Conservation (phyloP, 2,329 filamentous ascomycete species). For the Colletotrichum cuscutae region DNA sequence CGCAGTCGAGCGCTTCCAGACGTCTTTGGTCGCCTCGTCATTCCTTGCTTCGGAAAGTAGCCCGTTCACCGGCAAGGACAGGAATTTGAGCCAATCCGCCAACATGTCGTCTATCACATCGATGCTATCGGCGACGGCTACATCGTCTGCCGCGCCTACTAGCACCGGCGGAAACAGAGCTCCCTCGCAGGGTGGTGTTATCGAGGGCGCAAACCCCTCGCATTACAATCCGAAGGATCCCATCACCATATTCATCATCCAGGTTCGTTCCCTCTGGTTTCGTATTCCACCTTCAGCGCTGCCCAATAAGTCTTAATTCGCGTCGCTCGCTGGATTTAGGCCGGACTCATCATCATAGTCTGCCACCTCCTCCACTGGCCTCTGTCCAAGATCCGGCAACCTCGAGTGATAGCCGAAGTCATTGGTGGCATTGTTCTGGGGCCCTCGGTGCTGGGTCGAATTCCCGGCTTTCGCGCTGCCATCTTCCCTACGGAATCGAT, state of each 20-base stretch:
- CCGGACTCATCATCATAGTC: conserved; percentile 58
- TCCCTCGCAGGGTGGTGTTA: conserved; percentile 66
- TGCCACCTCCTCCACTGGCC: conserved; percentile 74
- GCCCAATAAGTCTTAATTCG: neutral
- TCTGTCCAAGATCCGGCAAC: conserved; percentile 80
- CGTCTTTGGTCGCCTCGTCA: neutral
- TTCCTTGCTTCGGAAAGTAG: neutral
- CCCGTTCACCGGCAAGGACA: neutral
- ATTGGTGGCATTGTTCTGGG: conserved; percentile 87
- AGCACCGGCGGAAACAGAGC: conserved; percentile 40
- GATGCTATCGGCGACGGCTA: conserved; percentile 33
- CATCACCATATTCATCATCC: conserved; percentile 80
- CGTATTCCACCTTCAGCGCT: neutral
- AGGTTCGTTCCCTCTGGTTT: conserved; percentile 51
- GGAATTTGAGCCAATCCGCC: neutral
- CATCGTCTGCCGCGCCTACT: conserved; percentile 42
- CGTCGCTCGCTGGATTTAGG: conserved; percentile 38
- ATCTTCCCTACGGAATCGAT: conserved; percentile 84
- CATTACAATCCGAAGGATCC: conserved; percentile 77
- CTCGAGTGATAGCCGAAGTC: conserved; percentile 86
- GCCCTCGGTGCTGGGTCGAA: conserved; percentile 87
- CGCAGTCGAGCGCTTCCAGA: neutral
- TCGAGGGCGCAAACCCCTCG: conserved; percentile 77
- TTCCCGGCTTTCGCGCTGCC: conserved; percentile 78
- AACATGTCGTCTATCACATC: conserved; percentile 23